Percentiles rank a stretch among this genome's conserved stretches.
Evolutionary conservation across 2,329 filamentous ascomycete species (phyloP).

Genomic region (Apiospora koreana): DNA sequence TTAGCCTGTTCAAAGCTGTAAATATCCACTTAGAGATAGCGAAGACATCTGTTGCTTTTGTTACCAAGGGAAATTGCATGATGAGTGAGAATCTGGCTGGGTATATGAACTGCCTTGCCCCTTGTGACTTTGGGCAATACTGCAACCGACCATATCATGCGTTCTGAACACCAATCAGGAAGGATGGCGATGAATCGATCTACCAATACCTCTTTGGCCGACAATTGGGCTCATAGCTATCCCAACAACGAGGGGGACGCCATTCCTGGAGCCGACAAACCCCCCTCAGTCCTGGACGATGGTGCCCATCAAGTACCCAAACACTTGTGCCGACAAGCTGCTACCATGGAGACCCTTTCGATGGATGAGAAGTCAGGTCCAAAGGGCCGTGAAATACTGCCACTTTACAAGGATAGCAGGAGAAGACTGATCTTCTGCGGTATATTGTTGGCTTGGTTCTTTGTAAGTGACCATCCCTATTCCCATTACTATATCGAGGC

Average conservation of each 20-base stretch:
- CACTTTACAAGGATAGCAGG: conserved; percentile 13
- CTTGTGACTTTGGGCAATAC: background rate
- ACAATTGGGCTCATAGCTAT: background rate
- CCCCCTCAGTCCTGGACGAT: background rate
- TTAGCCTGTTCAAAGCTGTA: background rate
- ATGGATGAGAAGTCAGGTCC: background rate
- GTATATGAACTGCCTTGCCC: background rate
- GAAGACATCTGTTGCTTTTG: background rate
- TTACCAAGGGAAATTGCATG: background rate
- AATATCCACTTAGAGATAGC: background rate
- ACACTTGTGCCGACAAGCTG: background rate
- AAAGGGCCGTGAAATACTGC: background rate
- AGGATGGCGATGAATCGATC: background rate
- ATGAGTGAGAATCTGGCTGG: background rate
- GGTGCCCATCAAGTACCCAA: background rate
- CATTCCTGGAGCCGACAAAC: no score
- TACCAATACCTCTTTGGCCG: background rate
- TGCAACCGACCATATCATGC: background rate
- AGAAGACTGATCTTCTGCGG: conserved; percentile 12
- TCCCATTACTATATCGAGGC: background rate
- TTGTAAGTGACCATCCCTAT: conserved; percentile 3
- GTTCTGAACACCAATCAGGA: no score
- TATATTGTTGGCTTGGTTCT: conserved; percentile 14
- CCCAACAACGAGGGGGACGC: background rate
- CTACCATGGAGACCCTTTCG: background rate